phyloP scores from a whole-genome alignment of 2,329 filamentous ascomycete species.

The Exophiala spinifera region DNA sequence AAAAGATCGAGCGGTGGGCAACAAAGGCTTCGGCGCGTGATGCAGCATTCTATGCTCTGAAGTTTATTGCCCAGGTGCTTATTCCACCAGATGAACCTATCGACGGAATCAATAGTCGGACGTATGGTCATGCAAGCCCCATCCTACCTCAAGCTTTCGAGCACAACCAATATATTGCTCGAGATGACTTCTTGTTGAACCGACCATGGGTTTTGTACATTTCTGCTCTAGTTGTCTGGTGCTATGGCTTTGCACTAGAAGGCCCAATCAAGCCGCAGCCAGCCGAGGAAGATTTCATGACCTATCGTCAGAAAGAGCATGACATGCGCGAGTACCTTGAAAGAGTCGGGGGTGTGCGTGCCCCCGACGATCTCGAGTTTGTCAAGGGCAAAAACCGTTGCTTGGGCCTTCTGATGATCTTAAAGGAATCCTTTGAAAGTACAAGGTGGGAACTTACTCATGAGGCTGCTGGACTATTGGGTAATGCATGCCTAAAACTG shows the following conservation, averaged over 20 bases:
- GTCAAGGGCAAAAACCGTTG: conserved; percentile 78
- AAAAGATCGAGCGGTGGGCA: conserved; percentile 82
- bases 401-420: conserved; percentile 73
- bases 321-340: conserved; percentile 79
- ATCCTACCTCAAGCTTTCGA: conserved; percentile 32
- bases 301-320: conserved; percentile 62
- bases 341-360: conserved; percentile 66
- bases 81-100: conserved; percentile 48
- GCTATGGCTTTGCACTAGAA: conserved; percentile 86
- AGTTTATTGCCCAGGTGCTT: conserved; percentile 82
- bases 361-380: conserved; percentile 72
- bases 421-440: conserved; percentile 75
- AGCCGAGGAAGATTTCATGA: conserved; percentile 51
- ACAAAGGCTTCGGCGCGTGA: conserved; percentile 83
- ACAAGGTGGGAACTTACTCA: conserved; percentile 89
- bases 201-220: conserved; percentile 95
- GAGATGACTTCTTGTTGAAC: conserved; percentile 86
- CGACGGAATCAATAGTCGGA: conserved; percentile 38
- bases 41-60: conserved; percentile 86
- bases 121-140: conserved; percentile 31
- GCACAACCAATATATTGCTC: conserved; percentile 66
- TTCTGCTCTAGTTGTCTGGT: conserved; percentile 88
- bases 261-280: conserved; percentile 61
- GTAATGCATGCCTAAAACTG: conserved; percentile 71
- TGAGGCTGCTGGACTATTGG: conserved; percentile 76